These are phyloP conservation scores for Prinsepia uniflora DNA, from an alignment of 306 rosid species.

Conservation along the genomic window DNA sequence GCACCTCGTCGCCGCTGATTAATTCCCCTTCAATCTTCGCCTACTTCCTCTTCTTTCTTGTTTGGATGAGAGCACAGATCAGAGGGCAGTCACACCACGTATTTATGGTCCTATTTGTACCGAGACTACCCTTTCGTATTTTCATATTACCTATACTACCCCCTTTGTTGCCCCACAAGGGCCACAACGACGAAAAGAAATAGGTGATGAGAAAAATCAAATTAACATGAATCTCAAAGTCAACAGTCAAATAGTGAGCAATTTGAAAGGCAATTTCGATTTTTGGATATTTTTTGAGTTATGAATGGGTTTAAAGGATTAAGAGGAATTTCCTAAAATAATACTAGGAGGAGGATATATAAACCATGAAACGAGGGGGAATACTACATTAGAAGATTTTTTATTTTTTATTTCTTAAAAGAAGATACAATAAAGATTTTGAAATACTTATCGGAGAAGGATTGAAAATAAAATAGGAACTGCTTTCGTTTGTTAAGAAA, in stretches of 20 bases:
- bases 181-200: neutral
- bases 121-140: slow-evolving; percentile 6
- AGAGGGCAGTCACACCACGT: slow-evolving; percentile 23
- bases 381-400: too few relatives aligned
- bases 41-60: slow-evolving; percentile 14
- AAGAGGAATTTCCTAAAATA: too few relatives aligned
- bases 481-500: neutral
- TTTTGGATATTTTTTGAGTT: neutral
- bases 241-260: slow-evolving; percentile 22
- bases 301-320: too few relatives aligned
- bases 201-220: neutral
- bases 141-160: neutral
- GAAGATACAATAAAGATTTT: too few relatives aligned
- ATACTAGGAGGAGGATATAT: too few relatives aligned
- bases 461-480: too few relatives aligned
- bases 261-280: slow-evolving; percentile 18
- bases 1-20: slow-evolving; percentile 19
- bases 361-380: too few relatives aligned
- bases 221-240: slow-evolving; percentile 11
- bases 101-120: slow-evolving; percentile 10
- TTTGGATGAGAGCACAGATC: slow-evolving; percentile 21
- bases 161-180: neutral
- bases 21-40: neutral
- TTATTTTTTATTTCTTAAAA: too few relatives aligned
- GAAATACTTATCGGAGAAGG: neutral